Base-by-base conservation (phyloP, 768 basidiomycete genomes). In the Mrakia blollopis region DNA sequence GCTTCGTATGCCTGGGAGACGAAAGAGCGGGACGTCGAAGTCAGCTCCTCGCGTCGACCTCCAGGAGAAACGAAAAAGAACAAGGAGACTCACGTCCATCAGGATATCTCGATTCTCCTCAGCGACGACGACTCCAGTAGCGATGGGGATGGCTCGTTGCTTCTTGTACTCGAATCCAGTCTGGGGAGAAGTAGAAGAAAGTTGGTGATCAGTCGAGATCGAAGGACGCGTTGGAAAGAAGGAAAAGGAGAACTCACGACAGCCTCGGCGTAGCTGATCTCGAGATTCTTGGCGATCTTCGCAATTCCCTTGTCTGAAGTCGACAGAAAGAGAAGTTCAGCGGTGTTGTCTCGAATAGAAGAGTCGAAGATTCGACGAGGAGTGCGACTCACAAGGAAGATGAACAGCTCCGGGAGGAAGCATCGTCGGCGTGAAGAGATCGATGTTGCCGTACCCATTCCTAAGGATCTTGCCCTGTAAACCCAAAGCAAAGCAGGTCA, bases 371-470 rank as follows among this genome's bases (percentile, higher is more conserved):
- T 9, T 47, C 50, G 39, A 25, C 41, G 23, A 70, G 52, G 25
- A 78, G 32, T 28, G 23, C 73, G 35, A 73, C 93, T 85, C 81
- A 95, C 95, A 92, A n/a, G 94, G 92, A 28, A 99, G 85, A 84
- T 98, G 93, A 2, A 86, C 90, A 7, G 89, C 92, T 28, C 97
- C 97, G 72, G 83, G 84, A 2, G 97, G 97, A 41, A 98, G 87
- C 97, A 99, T 99, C 5, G 92, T 90, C 39, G 92, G 91, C 35
- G 92, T 92, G 83, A 96, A 99, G 35, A 99, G 85, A 84, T 99
- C 96, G 79, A 99, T 92, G 83, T 98, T 99, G 25, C 96, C 96
- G 82, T 96, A 99, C 79, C 90, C 89, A 81, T 99, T 99, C 85
- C 92, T 95, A 9, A 94, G 94, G 41, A 99, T 88, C 82, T 88